These are phyloP conservation scores for Trichoderma sp. DNA, from an alignment of 2,329 filamentous ascomycete genomes.

Conservation along the genomic window DNA sequence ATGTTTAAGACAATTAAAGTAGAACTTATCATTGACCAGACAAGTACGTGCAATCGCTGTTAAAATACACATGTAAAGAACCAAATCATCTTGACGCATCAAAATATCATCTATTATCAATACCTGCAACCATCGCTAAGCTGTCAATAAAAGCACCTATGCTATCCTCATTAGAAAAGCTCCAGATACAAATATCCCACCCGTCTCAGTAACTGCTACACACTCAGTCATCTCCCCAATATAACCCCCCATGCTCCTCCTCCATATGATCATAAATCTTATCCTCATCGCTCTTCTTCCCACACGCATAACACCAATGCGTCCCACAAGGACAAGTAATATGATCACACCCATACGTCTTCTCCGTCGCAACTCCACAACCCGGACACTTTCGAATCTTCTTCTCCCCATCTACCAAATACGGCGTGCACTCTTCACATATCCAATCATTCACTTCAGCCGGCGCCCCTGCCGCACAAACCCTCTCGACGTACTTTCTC, in stretches of 20 bases:
- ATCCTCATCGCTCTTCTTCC: constrained; percentile 28
- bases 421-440: constrained; percentile 43
- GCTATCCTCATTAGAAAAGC: not conserved
- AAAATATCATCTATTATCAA: not conserved
- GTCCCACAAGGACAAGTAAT: constrained; percentile 39
- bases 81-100: not conserved
- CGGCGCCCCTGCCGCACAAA: constrained; percentile 45
- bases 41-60: too few species aligned
- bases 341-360: constrained; percentile 42
- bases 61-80: too few species aligned
- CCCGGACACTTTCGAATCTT: constrained; percentile 38
- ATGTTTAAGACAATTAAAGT: not conserved
- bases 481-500: constrained; percentile 43
- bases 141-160: not conserved
- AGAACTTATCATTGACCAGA: too few species aligned
- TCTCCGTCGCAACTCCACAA: constrained; percentile 41
- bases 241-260: constrained; percentile 36
- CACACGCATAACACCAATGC: constrained; percentile 47
- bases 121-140: not conserved
- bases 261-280: constrained; percentile 43
- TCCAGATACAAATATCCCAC: not conserved
- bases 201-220: not conserved
- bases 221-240: constrained; percentile 14
- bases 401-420: not conserved
- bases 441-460: constrained; percentile 40